phyloP scores from a whole-genome alignment of 768 basidiomycete species.

The Leccinum ochraceum region DNA sequence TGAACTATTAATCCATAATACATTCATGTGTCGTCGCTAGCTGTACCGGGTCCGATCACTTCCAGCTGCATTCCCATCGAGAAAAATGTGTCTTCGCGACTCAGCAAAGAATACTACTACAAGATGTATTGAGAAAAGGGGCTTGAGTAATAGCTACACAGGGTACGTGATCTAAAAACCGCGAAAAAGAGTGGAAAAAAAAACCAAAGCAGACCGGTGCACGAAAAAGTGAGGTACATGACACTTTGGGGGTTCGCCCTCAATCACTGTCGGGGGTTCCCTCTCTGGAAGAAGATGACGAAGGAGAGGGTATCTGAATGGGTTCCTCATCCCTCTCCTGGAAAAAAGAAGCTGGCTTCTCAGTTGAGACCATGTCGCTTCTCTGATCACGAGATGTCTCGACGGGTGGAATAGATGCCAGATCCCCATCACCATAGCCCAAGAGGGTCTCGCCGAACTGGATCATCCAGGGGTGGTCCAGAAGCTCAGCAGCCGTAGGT shows the following conservation, averaged over 20 bases:
- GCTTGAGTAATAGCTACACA: slow-evolving; percentile 21
- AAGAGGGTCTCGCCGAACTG: slow-evolving; percentile 73
- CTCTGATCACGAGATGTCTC: slow-evolving; percentile 49
- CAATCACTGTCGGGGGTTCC: slow-evolving; percentile 32
- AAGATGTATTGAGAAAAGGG: slow-evolving; percentile 1
- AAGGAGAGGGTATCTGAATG: slow-evolving; percentile 53
- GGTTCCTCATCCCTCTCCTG: slow-evolving; percentile 64
- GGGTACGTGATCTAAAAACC: slow-evolving; percentile 7
- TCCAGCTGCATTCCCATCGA: neutral
- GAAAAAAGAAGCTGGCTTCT: slow-evolving; percentile 55
- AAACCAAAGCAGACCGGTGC: neutral
- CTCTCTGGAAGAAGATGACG: slow-evolving; percentile 42
- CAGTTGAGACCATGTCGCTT: slow-evolving; percentile 51
- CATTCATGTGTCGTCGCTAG: neutral
- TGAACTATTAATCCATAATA: slow-evolving; percentile 3
- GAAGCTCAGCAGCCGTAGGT: slow-evolving; percentile 82
- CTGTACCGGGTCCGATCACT: neutral
- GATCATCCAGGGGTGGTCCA: slow-evolving; percentile 89
- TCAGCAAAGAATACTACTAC: slow-evolving; percentile 9
- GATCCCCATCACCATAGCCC: slow-evolving; percentile 66
- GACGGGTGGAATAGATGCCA: slow-evolving; percentile 47
- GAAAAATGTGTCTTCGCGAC: neutral
- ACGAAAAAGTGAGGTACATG: neutral
- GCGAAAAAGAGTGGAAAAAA: neutral
- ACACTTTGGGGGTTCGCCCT: neutral